Evolutionary conservation across 2,329 filamentous ascomycete genomes (phyloP), one percentile per base, ranked within the genome.

Genomic region (Aspergillus felis): DNA sequence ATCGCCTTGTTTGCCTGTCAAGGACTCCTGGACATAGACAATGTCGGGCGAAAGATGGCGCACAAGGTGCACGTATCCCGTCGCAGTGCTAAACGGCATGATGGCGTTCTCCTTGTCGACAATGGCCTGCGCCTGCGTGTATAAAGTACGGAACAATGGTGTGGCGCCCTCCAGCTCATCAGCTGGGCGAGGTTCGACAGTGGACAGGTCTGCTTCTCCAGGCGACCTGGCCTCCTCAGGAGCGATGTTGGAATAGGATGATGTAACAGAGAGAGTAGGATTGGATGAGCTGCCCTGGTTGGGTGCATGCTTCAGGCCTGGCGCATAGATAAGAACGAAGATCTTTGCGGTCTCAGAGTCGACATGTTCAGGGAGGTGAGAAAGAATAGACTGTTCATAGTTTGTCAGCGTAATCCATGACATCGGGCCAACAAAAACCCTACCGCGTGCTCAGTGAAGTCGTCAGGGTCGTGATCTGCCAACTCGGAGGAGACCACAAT

Each of bases 311-410:
- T 91, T 91, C 54, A 96, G 78, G 53, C 84, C 82, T 1, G 93
- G 93, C 2, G 91, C 87, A 74, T 96, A 96, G 69, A 97, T 93
- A 63, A 97, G 82, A 57, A 97, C 83, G 68, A 96, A 95, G 25
- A 97, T 81, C 70, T 90, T 90, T 63, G 88, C 85, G 60, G 81
- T 85, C 50, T 86, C 84, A 61, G 88, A 84, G 72, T 96, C 87
- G 63, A 88, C 86, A 58, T 89, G 84, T 61, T 87, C 84, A 41
- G 92, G 91, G 51, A 97, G 89, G 72, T 96, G 89, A 47, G 92
- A 95, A 56, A 97, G 82, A 64, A 97, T 90, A 28, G 89, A 91
- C 89, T 92, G 59, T 46, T 22, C 14, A 44, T 5, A 24, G 12
- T 53, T 41, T 20, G 50, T 64, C 47, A 64, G 62, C 55, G 10